Evolutionary conservation across 371 early-diverging fungal species (phyloP), one percentile per base, ranked within the genome.

Genomic region (Apophysomyces elegans): DNA sequence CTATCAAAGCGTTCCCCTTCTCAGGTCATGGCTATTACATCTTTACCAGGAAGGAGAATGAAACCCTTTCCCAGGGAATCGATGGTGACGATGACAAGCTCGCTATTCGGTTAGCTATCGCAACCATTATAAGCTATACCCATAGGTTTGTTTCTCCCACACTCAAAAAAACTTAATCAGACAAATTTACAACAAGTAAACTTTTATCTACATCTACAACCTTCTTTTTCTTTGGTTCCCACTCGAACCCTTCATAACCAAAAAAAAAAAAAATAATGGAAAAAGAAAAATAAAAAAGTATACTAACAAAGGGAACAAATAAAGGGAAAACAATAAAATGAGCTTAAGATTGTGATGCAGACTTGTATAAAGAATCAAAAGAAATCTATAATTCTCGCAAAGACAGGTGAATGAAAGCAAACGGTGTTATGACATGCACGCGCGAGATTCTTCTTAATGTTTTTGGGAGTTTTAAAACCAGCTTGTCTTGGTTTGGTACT

Each of bases 401-500:
- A 50, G 21, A 50, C 7, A 50, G 21, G 54, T 50, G 54, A 21
- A 50, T 50, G 54, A 50, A 50, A 50, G 54, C 54, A 50, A 21
- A 50, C 54, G 54, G 54, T 21, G 54, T 50, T 50, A 50, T 21
- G 54, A 50, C 54, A 50, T 50, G 54, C 54, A 50, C 54, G 21
- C 21, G 54, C 54, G 54, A 21, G 54, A 21, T 21, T 26, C 21
- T 50, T 50, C 21, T 50, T 50, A 26, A 26, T 26, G 16, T 50
- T 50, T 50, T 50, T n/a, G n/a, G 7, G 54, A 16, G 18, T 6
- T 64, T 85, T 83, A 91, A 75, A 91, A 91, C 91, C 91, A 91
- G 82, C 88, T 90, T 65, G 85, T 86, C 78, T 83, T 83, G 66
- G 67, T 79, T 62, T 82, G 83, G 58, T 71, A 71, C 41, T 71